phyloP scores from a whole-genome alignment of 2,329 filamentous ascomycete species.

The Alternaria arbusti region DNA sequence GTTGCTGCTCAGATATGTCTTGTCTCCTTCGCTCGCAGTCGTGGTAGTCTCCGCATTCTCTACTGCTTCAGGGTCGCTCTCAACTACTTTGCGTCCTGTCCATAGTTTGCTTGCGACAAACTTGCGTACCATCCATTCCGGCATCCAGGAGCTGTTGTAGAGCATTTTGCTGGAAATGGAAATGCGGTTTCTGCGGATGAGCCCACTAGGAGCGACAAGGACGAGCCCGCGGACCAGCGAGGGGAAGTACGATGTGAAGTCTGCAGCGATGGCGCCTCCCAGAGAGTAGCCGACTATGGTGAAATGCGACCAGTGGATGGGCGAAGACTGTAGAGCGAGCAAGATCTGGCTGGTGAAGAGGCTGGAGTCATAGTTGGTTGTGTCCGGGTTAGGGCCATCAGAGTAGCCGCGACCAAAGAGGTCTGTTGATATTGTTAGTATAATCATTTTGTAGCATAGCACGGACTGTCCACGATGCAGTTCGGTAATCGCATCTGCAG shows the following conservation, averaged over 20 bases:
- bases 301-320: slow-evolving; percentile 63
- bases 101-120: slow-evolving; percentile 48
- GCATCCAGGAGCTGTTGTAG: slow-evolving; percentile 66
- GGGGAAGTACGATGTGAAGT: slow-evolving; percentile 74
- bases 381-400: slow-evolving; percentile 64
- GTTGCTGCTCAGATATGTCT: slow-evolving; percentile 31
- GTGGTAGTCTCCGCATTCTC: slow-evolving; percentile 23
- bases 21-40: slow-evolving; percentile 16
- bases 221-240: slow-evolving; percentile 72
- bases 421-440: slow-evolving; percentile 53
- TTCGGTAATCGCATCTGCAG: neutral
- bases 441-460: neutral
- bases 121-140: slow-evolving; percentile 62
- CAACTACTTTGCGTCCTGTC: slow-evolving; percentile 33
- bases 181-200: slow-evolving; percentile 71
- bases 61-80: slow-evolving; percentile 33
- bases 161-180: slow-evolving; percentile 67
- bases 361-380: slow-evolving; percentile 73
- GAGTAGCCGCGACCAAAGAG: slow-evolving; percentile 80
- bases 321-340: slow-evolving; percentile 72
- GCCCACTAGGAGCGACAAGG: slow-evolving; percentile 78
- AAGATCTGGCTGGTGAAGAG: slow-evolving; percentile 77
- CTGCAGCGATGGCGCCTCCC: slow-evolving; percentile 74
- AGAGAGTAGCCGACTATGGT: slow-evolving; percentile 80
- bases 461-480: neutral